phyloP scores from a whole-genome alignment of 164 flowering plant genomes.

The Euptelea pleiosperma region DNA sequence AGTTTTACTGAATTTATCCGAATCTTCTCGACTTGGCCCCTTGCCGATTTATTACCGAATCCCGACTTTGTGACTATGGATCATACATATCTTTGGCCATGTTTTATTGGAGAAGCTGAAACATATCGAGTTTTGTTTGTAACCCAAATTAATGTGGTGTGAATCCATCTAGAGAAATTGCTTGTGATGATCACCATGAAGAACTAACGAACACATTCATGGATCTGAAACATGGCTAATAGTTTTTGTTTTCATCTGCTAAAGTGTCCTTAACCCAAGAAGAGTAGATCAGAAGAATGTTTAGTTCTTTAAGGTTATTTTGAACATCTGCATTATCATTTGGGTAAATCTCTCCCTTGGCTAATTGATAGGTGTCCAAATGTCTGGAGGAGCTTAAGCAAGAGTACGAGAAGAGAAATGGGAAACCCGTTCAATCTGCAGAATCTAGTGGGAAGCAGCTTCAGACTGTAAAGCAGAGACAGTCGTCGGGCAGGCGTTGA shows the following conservation, averaged over 20 bases:
- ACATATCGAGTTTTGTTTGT: neutral
- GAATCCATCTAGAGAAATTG: neutral
- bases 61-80: too few relatives aligned
- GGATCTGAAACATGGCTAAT: neutral
- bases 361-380: conserved; percentile 22
- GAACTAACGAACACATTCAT: neutral
- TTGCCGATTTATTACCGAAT: too few relatives aligned
- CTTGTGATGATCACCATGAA: neutral
- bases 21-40: too few relatives aligned
- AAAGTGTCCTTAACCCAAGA: neutral
- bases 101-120: neutral
- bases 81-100: too few relatives aligned
- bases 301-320: neutral
- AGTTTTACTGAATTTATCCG: too few relatives aligned
- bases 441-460: conserved; percentile 20
- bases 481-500: neutral
- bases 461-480: conserved; percentile 10
- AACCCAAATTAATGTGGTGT: neutral
- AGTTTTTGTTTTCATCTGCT: neutral
- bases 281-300: neutral
- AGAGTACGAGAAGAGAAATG: conserved; percentile 24
- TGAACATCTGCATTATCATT: neutral
- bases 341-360: neutral
- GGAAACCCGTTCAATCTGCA: conserved; percentile 9
- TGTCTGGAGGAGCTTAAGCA: conserved; percentile 31